A percentile compares a stretch with the other conserved stretches of the same genome.
phyloP scores from a whole-genome alignment of 2,329 filamentous ascomycete genomes.

The Colletotrichum plurivorum region DNA sequence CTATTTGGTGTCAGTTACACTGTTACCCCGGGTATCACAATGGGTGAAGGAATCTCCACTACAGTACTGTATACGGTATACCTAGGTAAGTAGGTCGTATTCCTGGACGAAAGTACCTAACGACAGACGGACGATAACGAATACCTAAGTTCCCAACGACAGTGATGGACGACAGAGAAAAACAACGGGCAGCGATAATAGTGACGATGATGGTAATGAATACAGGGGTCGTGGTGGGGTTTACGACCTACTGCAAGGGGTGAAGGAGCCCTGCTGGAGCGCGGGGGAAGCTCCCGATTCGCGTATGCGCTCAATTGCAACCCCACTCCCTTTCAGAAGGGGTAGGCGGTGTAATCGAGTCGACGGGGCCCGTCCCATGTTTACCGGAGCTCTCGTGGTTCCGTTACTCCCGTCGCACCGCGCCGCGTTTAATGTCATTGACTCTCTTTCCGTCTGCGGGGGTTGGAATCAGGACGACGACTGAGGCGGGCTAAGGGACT shows the following conservation, averaged over 20 bases:
- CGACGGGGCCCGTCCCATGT: constrained; percentile 1
- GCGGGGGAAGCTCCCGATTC: constrained; percentile 11
- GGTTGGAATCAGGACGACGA: background rate
- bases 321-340: background rate
- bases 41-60: too few species aligned
- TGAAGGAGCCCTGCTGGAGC: background rate
- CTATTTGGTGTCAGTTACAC: background rate
- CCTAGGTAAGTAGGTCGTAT: too few species aligned
- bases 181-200: background rate
- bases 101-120: too few species aligned
- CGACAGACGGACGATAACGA: too few species aligned
- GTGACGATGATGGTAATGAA: too few species aligned
- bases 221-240: background rate
- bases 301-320: background rate
- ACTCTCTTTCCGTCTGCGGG: background rate
- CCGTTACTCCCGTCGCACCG: background rate
- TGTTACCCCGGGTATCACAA: too few species aligned
- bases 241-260: constrained; percentile 13
- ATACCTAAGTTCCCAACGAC: too few species aligned
- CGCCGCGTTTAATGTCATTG: constrained; percentile 18
- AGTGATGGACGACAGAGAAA: too few species aligned
- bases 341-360: background rate
- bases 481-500: background rate
- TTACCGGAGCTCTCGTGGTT: background rate
- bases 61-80: too few species aligned